Evolutionary conservation across 1,284 basidiomycete species (phyloP).

Genomic region (Trichosporon inkin): DNA sequence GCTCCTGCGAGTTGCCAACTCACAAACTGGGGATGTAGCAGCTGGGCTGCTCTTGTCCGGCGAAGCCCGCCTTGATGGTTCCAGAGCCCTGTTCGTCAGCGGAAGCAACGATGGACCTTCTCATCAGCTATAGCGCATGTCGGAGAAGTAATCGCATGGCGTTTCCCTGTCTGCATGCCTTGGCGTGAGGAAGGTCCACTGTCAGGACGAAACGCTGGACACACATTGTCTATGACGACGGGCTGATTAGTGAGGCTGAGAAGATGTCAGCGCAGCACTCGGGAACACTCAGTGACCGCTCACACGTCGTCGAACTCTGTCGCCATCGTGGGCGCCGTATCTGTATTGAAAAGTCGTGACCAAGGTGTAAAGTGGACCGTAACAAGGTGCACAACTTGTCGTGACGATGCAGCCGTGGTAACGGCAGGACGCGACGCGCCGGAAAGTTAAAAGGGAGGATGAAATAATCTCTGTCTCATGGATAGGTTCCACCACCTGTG

Average conservation of each 20-base stretch:
- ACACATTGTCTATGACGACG: constrained; percentile 90
- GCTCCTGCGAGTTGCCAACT: constrained; percentile 53
- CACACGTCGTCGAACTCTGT: constrained; percentile 49
- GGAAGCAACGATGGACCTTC: background rate
- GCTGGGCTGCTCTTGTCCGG: constrained; percentile 94
- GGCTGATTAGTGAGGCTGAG: constrained; percentile 50
- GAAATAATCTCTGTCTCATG: background rate
- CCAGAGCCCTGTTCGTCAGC: constrained; percentile 71
- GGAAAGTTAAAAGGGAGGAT: background rate
- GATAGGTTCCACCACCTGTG: too few species aligned
- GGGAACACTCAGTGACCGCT: constrained; percentile 5
- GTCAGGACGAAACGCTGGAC: constrained; percentile 33
- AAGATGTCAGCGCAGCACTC: background rate
- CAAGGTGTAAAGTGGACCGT: background rate
- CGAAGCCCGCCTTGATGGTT: constrained; percentile 95
- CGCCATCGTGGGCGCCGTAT: constrained; percentile 29
- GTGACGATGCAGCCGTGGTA: background rate
- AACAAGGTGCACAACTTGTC: background rate
- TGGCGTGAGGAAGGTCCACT: background rate
- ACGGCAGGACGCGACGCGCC: background rate
- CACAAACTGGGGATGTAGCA: constrained; percentile 98
- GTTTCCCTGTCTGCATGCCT: background rate
- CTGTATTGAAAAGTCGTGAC: background rate
- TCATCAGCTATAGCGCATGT: background rate
- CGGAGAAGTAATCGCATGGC: background rate